Evolutionary conservation across 192 early-diverging fungal genomes (phyloP), one percentile per base, ranked within the genome.

Genomic region (Coemansia sp.): DNA sequence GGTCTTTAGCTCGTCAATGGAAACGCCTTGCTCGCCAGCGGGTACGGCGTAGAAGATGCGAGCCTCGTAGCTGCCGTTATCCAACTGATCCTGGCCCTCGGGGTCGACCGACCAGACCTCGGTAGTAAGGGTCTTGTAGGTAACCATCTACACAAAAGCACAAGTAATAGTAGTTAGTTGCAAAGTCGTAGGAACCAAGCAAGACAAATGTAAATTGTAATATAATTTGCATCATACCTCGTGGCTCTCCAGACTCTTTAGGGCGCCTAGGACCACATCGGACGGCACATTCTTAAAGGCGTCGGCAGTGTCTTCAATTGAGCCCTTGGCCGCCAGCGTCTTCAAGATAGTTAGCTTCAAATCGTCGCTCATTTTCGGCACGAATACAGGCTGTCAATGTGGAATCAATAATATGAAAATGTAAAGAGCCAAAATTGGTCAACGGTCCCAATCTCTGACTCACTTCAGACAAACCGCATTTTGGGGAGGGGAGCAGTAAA

Each of bases 21-120:
- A 55, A 70, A 97, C 92, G 48, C 95, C 95, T 63, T 91, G 88
- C 10, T 82, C 84, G 27, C 90, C 91, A 31, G 86, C 73, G 45
- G 96, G 94, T 41, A 99, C 85, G 17, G 92, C 90, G 58, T 92
- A 83, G 81, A 96, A 99, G 44, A 98, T 92, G 64, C 87, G 90
- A 25, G 91, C 95, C 80, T 98, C 98, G 73, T 97, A 94, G 74
- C 91, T 94, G 64, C 98, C 98, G 58, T 88, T 86, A 36, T 90
- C 86, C 10, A 90, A 90, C 71, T 96, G 89, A 64, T 93, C 92
- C 39, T 85, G 70, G 46, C 96, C 98, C 82, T 99, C 98, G n/a
- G 84, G 84, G 12, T 94, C 94, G 68, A 98, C 79, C 63, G 85
- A 85, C 89, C 93, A 96, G 25, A 85, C 70, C 76, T 98, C 94